A percentile compares a stretch with the other conserved stretches of the same genome.
phyloP scores from a whole-genome alignment of 768 basidiomycete genomes.

The Macrolepiota albuminosa region DNA sequence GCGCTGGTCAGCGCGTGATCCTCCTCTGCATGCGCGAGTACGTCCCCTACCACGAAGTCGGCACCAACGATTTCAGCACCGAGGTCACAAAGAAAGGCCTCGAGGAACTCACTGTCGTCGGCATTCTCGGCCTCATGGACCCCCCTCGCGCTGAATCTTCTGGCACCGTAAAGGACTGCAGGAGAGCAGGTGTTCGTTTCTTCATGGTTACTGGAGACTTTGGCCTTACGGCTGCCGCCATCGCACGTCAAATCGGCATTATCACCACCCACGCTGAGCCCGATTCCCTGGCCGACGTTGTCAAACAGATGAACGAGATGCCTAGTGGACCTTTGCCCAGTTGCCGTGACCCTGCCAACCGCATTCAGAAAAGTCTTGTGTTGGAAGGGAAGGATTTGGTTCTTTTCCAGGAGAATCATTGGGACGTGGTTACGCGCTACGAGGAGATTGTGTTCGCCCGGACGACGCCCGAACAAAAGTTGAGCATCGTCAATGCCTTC shows the following conservation, averaged over 20 bases:
- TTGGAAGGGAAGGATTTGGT: constrained; percentile 42
- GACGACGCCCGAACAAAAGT: constrained; percentile 54
- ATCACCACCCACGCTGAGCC: constrained; percentile 30
- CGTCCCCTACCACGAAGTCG: constrained; percentile 17
- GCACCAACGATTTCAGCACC: constrained; percentile 20
- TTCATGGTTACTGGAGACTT: constrained; percentile 59
- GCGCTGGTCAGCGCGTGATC: constrained; percentile 49
- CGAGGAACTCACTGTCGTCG: constrained; percentile 39
- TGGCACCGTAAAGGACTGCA: constrained; percentile 39
- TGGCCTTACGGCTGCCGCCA: constrained; percentile 46
- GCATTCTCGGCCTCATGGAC: constrained; percentile 51
- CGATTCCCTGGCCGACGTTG: constrained; percentile 9
- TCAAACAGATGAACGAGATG: constrained; percentile 9
- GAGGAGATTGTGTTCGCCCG: constrained; percentile 47
- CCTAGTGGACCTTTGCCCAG: constrained; percentile 1
- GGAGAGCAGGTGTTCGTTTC: constrained; percentile 47
- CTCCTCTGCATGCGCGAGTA: constrained; percentile 33
- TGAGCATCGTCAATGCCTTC: constrained; percentile 52
- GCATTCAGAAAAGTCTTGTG: constrained; percentile 31
- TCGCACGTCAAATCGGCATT: constrained; percentile 41
- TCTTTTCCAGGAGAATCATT: constrained; percentile 29
- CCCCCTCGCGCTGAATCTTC: constrained; percentile 48
- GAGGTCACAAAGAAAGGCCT: constrained; percentile 35
- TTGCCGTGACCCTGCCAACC: constrained; percentile 22
- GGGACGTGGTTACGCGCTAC: constrained; percentile 35